phyloP scores from a whole-genome alignment of 2,329 filamentous ascomycete genomes.

The Aspergillus ochraceus region DNA sequence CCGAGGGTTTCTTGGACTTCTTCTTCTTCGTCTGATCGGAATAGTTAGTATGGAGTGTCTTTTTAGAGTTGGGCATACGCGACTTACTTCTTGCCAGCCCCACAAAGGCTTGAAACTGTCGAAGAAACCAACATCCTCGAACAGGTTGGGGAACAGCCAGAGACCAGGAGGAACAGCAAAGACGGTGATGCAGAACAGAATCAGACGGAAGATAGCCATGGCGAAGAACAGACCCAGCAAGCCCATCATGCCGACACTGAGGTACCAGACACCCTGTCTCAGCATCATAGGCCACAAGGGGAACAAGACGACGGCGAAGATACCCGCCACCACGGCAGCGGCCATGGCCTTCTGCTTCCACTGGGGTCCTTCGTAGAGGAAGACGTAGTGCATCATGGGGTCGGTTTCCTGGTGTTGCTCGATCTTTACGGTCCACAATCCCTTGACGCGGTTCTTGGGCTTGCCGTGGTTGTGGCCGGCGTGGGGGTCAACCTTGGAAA shows the following conservation, averaged over 20 bases:
- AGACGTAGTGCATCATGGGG: slow-evolving; percentile 79
- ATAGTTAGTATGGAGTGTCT: slow-evolving; percentile 7
- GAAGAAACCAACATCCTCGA: slow-evolving; percentile 97
- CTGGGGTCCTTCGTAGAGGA: slow-evolving; percentile 93
- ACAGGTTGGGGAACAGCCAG: slow-evolving; percentile 98
- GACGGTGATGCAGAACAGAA: slow-evolving; percentile 90
- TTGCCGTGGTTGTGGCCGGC: slow-evolving; percentile 70
- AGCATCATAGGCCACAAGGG: slow-evolving; percentile 92
- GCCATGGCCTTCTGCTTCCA: slow-evolving; percentile 93
- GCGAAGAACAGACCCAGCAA: slow-evolving; percentile 91
- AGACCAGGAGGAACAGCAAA: slow-evolving; percentile 81
- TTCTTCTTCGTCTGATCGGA: slow-evolving; percentile 37
- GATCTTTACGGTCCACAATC: slow-evolving; percentile 92
- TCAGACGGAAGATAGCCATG: slow-evolving; percentile 96
- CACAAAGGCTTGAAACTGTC: slow-evolving; percentile 94
- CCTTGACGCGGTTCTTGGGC: slow-evolving; percentile 82
- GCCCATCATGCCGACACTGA: slow-evolving; percentile 89
- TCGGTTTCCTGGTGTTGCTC: slow-evolving; percentile 86
- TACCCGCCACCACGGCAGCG: slow-evolving; percentile 73
- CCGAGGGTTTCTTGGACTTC: slow-evolving; percentile 33
- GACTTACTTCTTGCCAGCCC: slow-evolving; percentile 92
- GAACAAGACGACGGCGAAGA: slow-evolving; percentile 91
- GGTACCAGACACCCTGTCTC: slow-evolving; percentile 92
- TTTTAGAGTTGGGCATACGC: background rate
- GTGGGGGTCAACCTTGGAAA: slow-evolving; percentile 77